Base-by-base conservation (phyloP, 768 basidiomycete species). In the Strobilomyces echinocephalus region DNA sequence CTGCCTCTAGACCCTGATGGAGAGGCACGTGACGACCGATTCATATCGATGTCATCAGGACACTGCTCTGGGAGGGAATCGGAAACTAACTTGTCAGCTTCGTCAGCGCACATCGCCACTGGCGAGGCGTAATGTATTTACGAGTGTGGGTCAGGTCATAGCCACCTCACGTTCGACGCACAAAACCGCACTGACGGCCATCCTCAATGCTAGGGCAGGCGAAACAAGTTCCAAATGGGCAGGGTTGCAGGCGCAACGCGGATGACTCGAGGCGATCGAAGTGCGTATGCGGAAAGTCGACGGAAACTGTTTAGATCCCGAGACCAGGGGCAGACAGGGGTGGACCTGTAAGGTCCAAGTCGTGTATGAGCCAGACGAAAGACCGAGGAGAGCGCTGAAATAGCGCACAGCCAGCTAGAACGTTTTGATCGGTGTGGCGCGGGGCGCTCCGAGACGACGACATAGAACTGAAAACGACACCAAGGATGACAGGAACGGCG, bases 401-500 rank as follows among this genome's bases (percentile, higher is more conserved):
- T 46, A 62, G 64, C 46, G 15, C 44, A 62, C 62, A 50, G 65
- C 39, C 55, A 42, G 12, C 34, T 39, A 20, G 34, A 58, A 65
- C 57, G 62, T 59, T 67, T 51, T 61, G 49, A 58, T 59, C 49
- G 55, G 65, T 56, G 54, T 63, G 63, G 46, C 18, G 11, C n/a
- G 48, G 45, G 38, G 46, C 39, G 44, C 35, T 46, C 28, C 21
- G 9, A 10, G 11, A 9, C 28, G 49, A 50, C 49, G 38, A 35
- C 16, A 39, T 34, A 24, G 34, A 39, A n/a, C 26, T 31, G 16
- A 15, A 20, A n/a, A 28, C 35, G n/a, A 40, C 18, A 36, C 40
- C 15, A 15, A 44, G 16, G 12, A 2, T 14, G 14, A 30, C 18
- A 5, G 21, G 21, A 21, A 35, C 46, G 33, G 39, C 31, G n/a